Conservation (phyloP, 2,329 filamentous ascomycete species). For the Cercospora sp. region DNA sequence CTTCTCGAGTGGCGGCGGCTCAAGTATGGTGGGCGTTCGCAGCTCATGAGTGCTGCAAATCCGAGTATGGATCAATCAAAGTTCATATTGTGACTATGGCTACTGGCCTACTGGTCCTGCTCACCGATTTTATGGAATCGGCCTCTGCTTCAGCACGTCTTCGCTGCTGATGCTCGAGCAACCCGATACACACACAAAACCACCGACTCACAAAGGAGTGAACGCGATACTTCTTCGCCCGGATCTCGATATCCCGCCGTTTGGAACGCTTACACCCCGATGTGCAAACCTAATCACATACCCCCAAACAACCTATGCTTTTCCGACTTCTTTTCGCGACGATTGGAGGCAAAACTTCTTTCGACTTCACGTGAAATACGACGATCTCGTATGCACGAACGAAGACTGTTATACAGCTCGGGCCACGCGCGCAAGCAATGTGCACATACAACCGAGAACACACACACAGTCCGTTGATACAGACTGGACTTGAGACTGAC, state of each 20-base stretch:
- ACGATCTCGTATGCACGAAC: not conserved
- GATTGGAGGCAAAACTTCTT: not conserved
- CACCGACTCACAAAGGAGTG: not conserved
- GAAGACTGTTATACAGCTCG: not conserved
- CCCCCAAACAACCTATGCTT: not conserved
- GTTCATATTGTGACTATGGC: not conserved
- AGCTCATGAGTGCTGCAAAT: not conserved
- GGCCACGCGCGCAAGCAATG: not conserved
- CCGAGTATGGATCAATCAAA: not conserved
- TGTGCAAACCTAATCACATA: not conserved
- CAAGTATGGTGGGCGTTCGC: slow-evolving; percentile 26
- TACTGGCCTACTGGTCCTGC: not conserved
- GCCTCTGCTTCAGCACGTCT: not conserved
- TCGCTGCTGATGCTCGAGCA: not conserved
- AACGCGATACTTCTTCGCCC: not conserved
- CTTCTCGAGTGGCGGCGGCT: slow-evolving; percentile 17
- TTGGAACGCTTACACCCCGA: not conserved
- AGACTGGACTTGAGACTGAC: not conserved
- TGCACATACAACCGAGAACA: not conserved
- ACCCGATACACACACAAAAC: not conserved
- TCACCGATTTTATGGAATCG: not conserved
- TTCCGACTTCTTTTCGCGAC: not conserved
- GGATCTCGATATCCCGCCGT: not conserved
- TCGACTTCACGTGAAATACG: not conserved
- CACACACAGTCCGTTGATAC: not conserved